phyloP scores from a whole-genome alignment of 768 basidiomycete species.

The Boletus rubroflammeus region DNA sequence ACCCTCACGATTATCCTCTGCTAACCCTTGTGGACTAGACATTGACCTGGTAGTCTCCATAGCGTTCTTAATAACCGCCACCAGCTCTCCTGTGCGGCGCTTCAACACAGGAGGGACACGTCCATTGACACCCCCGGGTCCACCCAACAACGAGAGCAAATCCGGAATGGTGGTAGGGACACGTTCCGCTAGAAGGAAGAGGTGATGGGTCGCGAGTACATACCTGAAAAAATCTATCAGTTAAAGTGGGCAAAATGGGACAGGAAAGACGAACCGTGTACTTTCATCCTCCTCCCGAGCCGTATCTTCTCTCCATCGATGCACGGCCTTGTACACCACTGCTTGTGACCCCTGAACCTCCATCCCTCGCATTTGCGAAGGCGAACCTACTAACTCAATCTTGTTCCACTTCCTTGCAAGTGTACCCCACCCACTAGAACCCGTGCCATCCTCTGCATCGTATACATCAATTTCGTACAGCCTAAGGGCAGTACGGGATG shows the following conservation, averaged over 20 bases:
- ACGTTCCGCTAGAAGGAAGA: slow-evolving; percentile 71
- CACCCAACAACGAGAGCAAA: slow-evolving; percentile 54
- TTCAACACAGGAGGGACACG: slow-evolving; percentile 62
- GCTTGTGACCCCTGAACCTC: slow-evolving; percentile 42
- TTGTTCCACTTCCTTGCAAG: slow-evolving; percentile 86
- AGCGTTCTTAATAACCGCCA: slow-evolving; percentile 55
- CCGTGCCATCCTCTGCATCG: slow-evolving; percentile 59
- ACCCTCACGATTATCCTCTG: neutral
- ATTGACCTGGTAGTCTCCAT: slow-evolving; percentile 26
- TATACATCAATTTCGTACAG: slow-evolving; percentile 69
- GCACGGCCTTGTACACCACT: slow-evolving; percentile 66
- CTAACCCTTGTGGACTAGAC: neutral
- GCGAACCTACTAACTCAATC: slow-evolving; percentile 33
- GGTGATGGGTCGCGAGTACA: slow-evolving; percentile 68
- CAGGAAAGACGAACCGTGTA: slow-evolving; percentile 49
- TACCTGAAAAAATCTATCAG: slow-evolving; percentile 42
- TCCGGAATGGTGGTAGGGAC: slow-evolving; percentile 63
- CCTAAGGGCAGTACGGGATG: slow-evolving; percentile 71
- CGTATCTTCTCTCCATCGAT: slow-evolving; percentile 77
- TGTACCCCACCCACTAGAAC: slow-evolving; percentile 72
- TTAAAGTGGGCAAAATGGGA: neutral
- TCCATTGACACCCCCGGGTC: slow-evolving; percentile 12
- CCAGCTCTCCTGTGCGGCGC: slow-evolving; percentile 57
- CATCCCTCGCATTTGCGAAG: slow-evolving; percentile 31
- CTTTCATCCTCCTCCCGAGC: slow-evolving; percentile 88